Evolutionary conservation across 1,284 basidiomycete genomes (phyloP), one percentile per base, ranked within the genome.

Genomic region (Lentinus polychrous): DNA sequence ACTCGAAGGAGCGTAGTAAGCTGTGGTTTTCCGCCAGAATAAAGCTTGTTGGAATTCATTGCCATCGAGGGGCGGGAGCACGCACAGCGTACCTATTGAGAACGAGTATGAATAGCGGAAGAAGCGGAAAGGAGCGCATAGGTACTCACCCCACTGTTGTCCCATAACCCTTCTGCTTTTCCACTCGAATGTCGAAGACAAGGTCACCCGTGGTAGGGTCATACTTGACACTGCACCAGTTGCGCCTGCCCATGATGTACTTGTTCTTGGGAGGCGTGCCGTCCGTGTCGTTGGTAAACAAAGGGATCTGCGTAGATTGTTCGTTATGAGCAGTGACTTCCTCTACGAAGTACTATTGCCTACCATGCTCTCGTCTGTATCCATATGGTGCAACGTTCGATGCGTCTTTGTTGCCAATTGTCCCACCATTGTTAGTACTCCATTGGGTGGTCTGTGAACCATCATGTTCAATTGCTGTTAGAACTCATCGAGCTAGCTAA

Each of bases 291-390:
- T 71, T 74, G 7, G 73, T 66, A 65, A 97, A 96, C 6, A 96
- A 56, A 1, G 90, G 88, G 12, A 92, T 61, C 91, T 90, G 36
- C 7, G 5, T 6, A 14, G 8, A n/a, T 17, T 27, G 38, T 31
- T 14, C 37, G 38, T 31, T 14, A 41, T 36, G 20, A 18, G 23
- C 11, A 43, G 34, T n/a, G 17, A 24, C 46, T 27, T n/a, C 24
- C 42, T 12, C 10, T 37, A 37, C 14, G 4, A 37, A n/a, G 39
- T 10, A 4, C 39, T 4, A 3, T 8, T 3, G n/a, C 68, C 36
- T 45, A 88, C 85, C 90, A 94, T 93, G 15, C 66, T 76, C 66
- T 99, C 95, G 60, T 97, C 94, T 0, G 87, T 90, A 4, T 80
- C 69, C 6, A 70, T 69, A 52, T 80, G 68, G 65, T 91, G 89